Conservation (phyloP, 441 rosid genomes). For the Brassica hybrid region DNA sequence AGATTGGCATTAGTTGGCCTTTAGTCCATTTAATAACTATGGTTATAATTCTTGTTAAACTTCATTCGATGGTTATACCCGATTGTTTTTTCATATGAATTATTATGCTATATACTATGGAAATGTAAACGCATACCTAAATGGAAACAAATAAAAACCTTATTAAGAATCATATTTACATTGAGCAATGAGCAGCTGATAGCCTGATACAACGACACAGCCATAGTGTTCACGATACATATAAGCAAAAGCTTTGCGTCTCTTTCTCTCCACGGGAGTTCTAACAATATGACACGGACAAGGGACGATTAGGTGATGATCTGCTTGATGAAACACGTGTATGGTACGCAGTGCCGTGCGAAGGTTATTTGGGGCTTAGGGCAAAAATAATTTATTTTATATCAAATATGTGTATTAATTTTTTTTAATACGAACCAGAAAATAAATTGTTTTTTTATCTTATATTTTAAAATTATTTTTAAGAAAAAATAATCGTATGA, state of each 20-base stretch:
- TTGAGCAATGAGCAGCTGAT: neutral
- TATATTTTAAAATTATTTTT: no score
- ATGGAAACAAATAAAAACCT: neutral
- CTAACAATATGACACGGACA: neutral
- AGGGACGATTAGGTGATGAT: neutral
- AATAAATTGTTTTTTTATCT: no score
- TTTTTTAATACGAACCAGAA: no score
- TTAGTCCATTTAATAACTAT: neutral
- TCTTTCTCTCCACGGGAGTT: neutral
- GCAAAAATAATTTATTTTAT: no score
- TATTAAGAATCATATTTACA: neutral
- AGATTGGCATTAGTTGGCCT: neutral
- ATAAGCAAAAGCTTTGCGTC: neutral
- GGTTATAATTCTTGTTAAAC: neutral
- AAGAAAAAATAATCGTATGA: no score
- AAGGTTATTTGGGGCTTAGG: no score
- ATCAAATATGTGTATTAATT: no score
- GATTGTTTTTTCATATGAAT: neutral
- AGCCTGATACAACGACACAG: neutral
- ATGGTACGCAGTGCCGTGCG: no score
- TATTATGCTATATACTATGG: neutral
- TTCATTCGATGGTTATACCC: neutral
- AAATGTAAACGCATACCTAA: neutral
- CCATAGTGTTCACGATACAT: neutral
- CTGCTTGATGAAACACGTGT: neutral